These are phyloP conservation scores for Tillandsia fasciculata DNA, from an alignment of 176 grass and related monocot genomes.

Conservation along the genomic window DNA sequence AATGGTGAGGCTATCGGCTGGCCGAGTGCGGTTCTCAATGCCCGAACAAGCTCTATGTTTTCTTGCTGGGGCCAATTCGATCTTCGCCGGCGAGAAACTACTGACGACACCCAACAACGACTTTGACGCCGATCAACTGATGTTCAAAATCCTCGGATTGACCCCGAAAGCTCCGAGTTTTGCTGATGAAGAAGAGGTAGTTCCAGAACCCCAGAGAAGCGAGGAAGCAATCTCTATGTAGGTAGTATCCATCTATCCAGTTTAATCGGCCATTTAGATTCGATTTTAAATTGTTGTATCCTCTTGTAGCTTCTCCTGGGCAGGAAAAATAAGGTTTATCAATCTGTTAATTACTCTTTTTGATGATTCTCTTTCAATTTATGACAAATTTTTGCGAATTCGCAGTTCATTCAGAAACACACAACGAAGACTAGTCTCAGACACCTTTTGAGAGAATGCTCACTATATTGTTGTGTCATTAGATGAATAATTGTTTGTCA, in stretches of 20 bases:
- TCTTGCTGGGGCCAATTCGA: conserved; percentile 89
- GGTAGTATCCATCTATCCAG: not conserved
- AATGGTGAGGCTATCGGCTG: conserved; percentile 94
- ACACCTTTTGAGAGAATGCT: too few species aligned
- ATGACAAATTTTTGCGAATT: not conserved
- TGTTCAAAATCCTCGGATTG: conserved; percentile 94
- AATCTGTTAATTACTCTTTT: not conserved
- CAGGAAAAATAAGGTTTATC: not conserved
- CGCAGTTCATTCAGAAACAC: too few species aligned
- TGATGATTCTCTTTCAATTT: not conserved
- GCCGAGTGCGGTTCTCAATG: conserved; percentile 80
- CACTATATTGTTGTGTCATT: too few species aligned
- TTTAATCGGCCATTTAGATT: not conserved
- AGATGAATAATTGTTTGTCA: too few species aligned
- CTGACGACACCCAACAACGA: conserved; percentile 74
- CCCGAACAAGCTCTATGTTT: conserved; percentile 91
- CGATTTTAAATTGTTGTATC: conserved; percentile 7
- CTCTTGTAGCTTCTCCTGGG: not conserved
- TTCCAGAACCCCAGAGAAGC: conserved; percentile 14
- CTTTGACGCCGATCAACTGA: conserved; percentile 68
- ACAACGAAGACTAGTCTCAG: too few species aligned
- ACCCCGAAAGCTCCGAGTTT: conserved; percentile 75
- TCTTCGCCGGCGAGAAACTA: conserved; percentile 75
- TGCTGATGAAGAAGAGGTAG: conserved; percentile 16
- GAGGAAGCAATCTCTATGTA: conserved; percentile 49